Conservation (phyloP, 176 grass and related monocot species). For the Avena atlantica region DNA sequence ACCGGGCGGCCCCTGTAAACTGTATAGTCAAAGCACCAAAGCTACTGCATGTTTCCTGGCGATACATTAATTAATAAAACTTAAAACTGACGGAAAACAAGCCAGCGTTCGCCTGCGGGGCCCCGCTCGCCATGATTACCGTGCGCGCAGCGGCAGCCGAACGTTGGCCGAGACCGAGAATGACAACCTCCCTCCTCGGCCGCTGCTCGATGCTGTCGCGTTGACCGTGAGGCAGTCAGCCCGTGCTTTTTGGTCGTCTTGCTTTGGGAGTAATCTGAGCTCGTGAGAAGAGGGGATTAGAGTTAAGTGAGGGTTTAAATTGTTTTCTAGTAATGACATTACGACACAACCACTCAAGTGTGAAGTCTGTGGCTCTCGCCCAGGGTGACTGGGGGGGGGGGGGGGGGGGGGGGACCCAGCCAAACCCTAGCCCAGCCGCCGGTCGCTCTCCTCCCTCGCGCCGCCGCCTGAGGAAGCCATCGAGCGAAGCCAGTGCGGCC, state of each 20-base stretch:
- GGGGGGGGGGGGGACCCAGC: too few relatives aligned
- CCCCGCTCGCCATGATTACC: neutral
- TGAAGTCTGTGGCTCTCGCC: too few relatives aligned
- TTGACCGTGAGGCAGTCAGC: neutral
- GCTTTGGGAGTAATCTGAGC: neutral
- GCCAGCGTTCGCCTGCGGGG: neutral
- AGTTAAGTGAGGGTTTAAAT: too few relatives aligned
- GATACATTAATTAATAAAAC: neutral
- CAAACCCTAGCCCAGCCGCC: too few relatives aligned
- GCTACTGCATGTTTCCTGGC: constrained; percentile 25
- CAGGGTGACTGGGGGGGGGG: too few relatives aligned
- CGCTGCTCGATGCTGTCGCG: neutral
- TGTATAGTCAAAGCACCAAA: constrained; percentile 30
- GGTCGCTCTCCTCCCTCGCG: too few relatives aligned
- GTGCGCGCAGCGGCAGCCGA: constrained; percentile 16
- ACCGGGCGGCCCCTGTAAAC: neutral
- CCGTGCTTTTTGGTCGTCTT: neutral
- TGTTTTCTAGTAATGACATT: too few relatives aligned
- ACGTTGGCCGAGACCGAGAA: constrained; percentile 39
- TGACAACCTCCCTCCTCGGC: neutral
- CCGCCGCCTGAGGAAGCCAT: too few relatives aligned
- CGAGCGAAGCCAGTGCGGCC: too few relatives aligned
- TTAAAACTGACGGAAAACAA: neutral
- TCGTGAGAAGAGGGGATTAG: too few relatives aligned
- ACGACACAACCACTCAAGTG: too few relatives aligned